phyloP scores from a whole-genome alignment of 2,329 filamentous ascomycete genomes.

The Fusarium sp. region DNA sequence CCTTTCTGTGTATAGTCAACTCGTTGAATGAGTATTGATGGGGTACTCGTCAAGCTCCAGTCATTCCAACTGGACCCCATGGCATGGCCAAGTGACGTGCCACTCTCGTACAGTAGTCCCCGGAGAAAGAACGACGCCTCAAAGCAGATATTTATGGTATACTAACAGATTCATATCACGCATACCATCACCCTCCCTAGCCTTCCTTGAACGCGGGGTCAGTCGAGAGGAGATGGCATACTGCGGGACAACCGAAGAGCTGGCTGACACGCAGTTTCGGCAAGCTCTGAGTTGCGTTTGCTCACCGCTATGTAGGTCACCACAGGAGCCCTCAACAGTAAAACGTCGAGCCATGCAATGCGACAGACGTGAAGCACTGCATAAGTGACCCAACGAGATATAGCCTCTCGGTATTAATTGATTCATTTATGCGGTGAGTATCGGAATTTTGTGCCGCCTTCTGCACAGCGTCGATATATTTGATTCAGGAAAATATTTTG shows the following conservation, averaged over 20 bases:
- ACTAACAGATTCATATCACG: background rate
- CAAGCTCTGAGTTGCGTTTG: slow-evolving; percentile 18
- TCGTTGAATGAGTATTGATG: background rate
- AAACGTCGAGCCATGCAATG: slow-evolving; percentile 6
- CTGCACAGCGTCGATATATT: background rate
- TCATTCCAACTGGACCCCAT: slow-evolving; percentile 32
- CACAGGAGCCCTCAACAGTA: background rate
- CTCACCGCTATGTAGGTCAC: slow-evolving; percentile 26
- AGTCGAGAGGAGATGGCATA: slow-evolving; percentile 1
- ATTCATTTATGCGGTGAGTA: slow-evolving; percentile 1
- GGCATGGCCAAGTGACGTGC: slow-evolving; percentile 39
- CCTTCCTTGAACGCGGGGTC: slow-evolving; percentile 12
- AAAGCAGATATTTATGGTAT: background rate
- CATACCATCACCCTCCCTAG: slow-evolving; percentile 1
- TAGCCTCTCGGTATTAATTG: background rate
- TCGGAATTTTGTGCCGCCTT: background rate
- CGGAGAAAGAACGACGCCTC: slow-evolving; percentile 33
- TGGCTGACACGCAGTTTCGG: slow-evolving; percentile 8
- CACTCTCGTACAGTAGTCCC: slow-evolving; percentile 43
- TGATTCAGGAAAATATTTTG: background rate
- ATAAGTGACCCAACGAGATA: background rate
- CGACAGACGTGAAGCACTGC: slow-evolving; percentile 8
- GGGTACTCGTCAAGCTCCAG: slow-evolving; percentile 13
- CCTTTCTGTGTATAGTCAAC: too few species aligned
- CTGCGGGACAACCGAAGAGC: slow-evolving; percentile 1